These are phyloP conservation scores for Tulasnella sp. DNA, from an alignment of 768 basidiomycete genomes.

Conservation along the genomic window DNA sequence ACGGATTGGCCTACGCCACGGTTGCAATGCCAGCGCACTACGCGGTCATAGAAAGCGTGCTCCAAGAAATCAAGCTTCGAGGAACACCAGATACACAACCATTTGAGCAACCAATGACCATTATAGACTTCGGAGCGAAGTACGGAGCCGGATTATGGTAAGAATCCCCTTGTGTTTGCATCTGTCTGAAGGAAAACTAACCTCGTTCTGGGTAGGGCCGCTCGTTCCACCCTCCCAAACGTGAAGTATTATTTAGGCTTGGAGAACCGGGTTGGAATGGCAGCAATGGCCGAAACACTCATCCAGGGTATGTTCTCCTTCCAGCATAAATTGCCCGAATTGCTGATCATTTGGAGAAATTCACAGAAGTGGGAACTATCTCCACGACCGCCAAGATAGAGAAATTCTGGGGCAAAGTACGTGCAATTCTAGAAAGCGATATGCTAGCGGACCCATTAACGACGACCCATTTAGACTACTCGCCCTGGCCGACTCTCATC, in stretches of 20 bases:
- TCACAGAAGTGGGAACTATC: not conserved
- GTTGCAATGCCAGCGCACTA: conserved; percentile 83
- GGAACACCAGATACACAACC: conserved; percentile 55
- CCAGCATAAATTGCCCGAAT: not conserved
- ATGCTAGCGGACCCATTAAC: not conserved
- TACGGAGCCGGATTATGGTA: conserved; percentile 81
- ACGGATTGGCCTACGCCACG: conserved; percentile 78
- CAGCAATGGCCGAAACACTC: conserved; percentile 57
- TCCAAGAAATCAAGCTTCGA: conserved; percentile 57
- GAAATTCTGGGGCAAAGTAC: conserved; percentile 17
- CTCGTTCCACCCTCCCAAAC: not conserved
- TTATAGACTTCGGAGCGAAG: conserved; percentile 81
- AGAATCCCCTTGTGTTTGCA: conserved; percentile 22
- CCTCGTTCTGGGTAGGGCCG: conserved; percentile 17
- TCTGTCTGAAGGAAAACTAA: not conserved
- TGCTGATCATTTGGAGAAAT: not conserved
- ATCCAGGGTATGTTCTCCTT: conserved; percentile 27
- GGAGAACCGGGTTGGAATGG: conserved; percentile 67
- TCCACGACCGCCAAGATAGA: not conserved
- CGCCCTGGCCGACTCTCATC: conserved; percentile 32
- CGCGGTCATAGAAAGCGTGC: conserved; percentile 66
- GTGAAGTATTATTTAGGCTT: conserved; percentile 56
- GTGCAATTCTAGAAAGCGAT: conserved; percentile 24
- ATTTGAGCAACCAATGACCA: conserved; percentile 31
- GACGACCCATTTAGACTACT: conserved; percentile 26